These are phyloP conservation scores for Diplotaxis tenuifolia DNA, from an alignment of 345 rosid species.

Conservation along the genomic window DNA sequence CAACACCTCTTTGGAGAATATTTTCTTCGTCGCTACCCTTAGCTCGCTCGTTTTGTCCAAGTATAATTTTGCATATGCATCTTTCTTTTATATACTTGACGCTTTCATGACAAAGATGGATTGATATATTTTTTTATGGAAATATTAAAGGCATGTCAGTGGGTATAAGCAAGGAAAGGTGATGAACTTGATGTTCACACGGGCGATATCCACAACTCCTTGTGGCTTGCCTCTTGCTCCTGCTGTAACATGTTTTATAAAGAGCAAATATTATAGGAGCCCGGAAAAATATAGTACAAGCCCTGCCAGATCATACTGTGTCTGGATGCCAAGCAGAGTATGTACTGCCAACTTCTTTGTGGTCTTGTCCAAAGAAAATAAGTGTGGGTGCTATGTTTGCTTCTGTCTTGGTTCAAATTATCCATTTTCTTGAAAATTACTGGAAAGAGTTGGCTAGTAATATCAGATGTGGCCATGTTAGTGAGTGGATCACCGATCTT, in stretches of 20 bases:
- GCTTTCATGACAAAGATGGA: background rate
- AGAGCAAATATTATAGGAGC: background rate
- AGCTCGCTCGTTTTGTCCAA: background rate
- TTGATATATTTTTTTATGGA: background rate
- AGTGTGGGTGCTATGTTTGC: background rate
- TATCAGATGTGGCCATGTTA: background rate
- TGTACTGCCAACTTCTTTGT: background rate
- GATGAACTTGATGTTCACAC: background rate
- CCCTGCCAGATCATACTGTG: background rate
- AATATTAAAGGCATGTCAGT: background rate
- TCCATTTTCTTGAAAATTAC: background rate
- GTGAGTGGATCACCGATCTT: background rate
- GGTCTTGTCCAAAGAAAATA: background rate
- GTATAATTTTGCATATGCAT: background rate
- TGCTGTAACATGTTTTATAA: background rate
- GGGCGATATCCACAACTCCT: background rate
- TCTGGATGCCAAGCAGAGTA: background rate
- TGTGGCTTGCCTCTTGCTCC: constrained; percentile 4
- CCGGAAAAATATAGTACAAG: background rate
- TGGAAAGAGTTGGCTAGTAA: background rate
- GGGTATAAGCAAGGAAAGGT: background rate
- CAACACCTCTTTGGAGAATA: too few species aligned
- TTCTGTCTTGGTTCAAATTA: background rate
- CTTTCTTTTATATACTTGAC: background rate
- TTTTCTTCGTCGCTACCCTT: too few species aligned